Conservation (phyloP, 2,329 filamentous ascomycete genomes). For the Podosphaera fusca region DNA sequence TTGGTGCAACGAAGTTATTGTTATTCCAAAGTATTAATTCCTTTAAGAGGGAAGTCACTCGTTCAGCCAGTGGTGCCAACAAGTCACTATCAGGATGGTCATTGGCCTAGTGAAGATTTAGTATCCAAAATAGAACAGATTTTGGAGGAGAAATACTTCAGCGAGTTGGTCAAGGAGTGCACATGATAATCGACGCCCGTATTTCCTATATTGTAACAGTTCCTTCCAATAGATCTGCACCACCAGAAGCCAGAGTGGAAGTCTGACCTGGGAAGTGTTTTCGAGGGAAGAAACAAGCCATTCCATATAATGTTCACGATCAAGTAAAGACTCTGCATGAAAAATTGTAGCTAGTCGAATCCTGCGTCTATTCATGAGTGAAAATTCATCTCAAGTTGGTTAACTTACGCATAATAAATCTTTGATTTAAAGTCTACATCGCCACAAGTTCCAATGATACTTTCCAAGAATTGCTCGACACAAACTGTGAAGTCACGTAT, state of each 20-base stretch:
- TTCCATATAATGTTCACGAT: constrained; percentile 75
- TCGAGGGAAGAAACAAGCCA: constrained; percentile 67
- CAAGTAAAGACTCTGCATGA: constrained; percentile 64
- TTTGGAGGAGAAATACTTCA: constrained; percentile 24
- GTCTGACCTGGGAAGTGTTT: constrained; percentile 36
- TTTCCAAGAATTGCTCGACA: constrained; percentile 77
- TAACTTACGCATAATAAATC: constrained; percentile 59
- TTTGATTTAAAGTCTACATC: constrained; percentile 54
- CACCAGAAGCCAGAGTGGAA: constrained; percentile 77
- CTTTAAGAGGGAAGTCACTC: constrained; percentile 28
- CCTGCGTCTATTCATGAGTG: constrained; percentile 23
- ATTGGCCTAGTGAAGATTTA: constrained; percentile 13
- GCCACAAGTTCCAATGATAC: constrained; percentile 41
- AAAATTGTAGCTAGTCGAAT: constrained; percentile 61
- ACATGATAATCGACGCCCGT: constrained; percentile 51
- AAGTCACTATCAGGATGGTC: constrained; percentile 30
- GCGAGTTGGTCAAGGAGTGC: constrained; percentile 48
- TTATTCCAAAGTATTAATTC: constrained; percentile 40
- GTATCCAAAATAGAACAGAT: constrained; percentile 4
- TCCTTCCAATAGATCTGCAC: constrained; percentile 69
- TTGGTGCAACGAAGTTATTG: constrained; percentile 52
- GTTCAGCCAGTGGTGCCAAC: constrained; percentile 36
- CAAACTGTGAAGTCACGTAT: constrained; percentile 78
- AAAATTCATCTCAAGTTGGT: not conserved
- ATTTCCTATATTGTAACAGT: constrained; percentile 47